Percentiles rank a stretch among this genome's conserved stretches.
Conservation (phyloP, 2,329 filamentous ascomycete genomes). For the Microdochium nivale region DNA sequence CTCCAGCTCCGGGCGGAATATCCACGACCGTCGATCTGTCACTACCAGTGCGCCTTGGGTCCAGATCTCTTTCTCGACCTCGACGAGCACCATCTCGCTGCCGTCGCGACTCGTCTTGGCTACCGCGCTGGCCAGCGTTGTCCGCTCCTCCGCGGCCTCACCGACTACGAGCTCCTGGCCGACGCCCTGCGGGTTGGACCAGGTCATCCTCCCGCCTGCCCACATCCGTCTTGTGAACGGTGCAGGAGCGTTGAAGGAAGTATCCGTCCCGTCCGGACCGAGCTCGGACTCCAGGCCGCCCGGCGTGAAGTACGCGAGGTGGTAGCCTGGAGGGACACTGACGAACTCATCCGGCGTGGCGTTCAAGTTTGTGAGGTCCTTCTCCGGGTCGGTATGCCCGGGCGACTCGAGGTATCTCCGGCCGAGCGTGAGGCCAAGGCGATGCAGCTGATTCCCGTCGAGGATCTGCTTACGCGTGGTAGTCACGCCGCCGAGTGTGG, state of each 20-base stretch:
- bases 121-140: slow-evolving; percentile 41
- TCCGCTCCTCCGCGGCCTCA: slow-evolving; percentile 46
- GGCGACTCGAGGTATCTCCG: slow-evolving; percentile 35
- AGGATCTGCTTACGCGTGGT: slow-evolving; percentile 35
- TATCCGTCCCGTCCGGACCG: slow-evolving; percentile 52
- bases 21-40: slow-evolving; percentile 44
- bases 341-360: slow-evolving; percentile 31
- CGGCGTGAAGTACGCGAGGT: slow-evolving; percentile 57
- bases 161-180: slow-evolving; percentile 36
- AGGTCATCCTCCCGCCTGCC: slow-evolving; percentile 53
- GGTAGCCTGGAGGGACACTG: slow-evolving; percentile 48
- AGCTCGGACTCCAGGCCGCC: slow-evolving; percentile 43
- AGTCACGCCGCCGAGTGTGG: slow-evolving; percentile 17
- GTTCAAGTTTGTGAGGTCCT: slow-evolving; percentile 19
- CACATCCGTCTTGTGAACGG: slow-evolving; percentile 60
- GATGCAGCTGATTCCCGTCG: slow-evolving; percentile 56
- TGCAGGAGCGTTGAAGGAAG: slow-evolving; percentile 46
- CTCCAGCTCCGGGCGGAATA: slow-evolving; percentile 30
- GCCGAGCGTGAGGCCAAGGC: slow-evolving; percentile 48
- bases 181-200: slow-evolving; percentile 19
- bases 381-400: slow-evolving; percentile 27
- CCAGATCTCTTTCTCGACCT: slow-evolving; percentile 52
- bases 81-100: slow-evolving; percentile 55
- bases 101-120: slow-evolving; percentile 46
- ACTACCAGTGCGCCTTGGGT: slow-evolving; percentile 41